These are phyloP conservation scores for Podospora sp. DNA, from an alignment of 495 filamentous ascomycete species.

Conservation along the genomic window DNA sequence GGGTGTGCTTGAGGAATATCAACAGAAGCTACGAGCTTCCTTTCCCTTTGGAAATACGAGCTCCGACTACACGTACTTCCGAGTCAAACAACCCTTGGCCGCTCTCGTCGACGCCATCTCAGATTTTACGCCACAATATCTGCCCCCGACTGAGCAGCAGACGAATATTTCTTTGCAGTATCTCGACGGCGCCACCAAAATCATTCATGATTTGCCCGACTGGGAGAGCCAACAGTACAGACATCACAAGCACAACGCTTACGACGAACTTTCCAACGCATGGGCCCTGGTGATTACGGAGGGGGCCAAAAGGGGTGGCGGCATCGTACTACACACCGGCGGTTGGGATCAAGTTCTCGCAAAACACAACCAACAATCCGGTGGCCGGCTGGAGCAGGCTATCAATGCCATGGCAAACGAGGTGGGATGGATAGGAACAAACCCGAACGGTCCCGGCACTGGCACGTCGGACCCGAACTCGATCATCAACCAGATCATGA, in stretches of 20 bases:
- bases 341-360: slow-evolving; percentile 89
- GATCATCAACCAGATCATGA: slow-evolving; percentile 77
- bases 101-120: slow-evolving; percentile 85
- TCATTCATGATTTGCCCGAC: slow-evolving; percentile 84
- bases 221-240: slow-evolving; percentile 86
- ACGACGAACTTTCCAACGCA: slow-evolving; percentile 91
- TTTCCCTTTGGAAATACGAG: slow-evolving; percentile 83
- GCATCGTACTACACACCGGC: slow-evolving; percentile 86
- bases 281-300: slow-evolving; percentile 93
- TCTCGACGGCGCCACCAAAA: slow-evolving; percentile 83
- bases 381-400: slow-evolving; percentile 79
- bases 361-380: slow-evolving; percentile 86
- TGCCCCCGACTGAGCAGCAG: slow-evolving; percentile 87
- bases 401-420: slow-evolving; percentile 73
- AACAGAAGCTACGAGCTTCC: slow-evolving; percentile 71
- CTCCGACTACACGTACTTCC: slow-evolving; percentile 93
- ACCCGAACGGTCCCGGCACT: slow-evolving; percentile 39
- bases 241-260: slow-evolving; percentile 88
- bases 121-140: slow-evolving; percentile 93
- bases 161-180: slow-evolving; percentile 76
- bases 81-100: slow-evolving; percentile 78
- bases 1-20: slow-evolving; percentile 78
- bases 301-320: slow-evolving; percentile 86
- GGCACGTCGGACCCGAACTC: slow-evolving; percentile 58
- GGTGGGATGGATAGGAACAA: slow-evolving; percentile 74